A percentile compares a stretch with the other conserved stretches of the same genome.
phyloP scores from a whole-genome alignment of 2,329 filamentous ascomycete genomes.

The Aspergillus floridensis region DNA sequence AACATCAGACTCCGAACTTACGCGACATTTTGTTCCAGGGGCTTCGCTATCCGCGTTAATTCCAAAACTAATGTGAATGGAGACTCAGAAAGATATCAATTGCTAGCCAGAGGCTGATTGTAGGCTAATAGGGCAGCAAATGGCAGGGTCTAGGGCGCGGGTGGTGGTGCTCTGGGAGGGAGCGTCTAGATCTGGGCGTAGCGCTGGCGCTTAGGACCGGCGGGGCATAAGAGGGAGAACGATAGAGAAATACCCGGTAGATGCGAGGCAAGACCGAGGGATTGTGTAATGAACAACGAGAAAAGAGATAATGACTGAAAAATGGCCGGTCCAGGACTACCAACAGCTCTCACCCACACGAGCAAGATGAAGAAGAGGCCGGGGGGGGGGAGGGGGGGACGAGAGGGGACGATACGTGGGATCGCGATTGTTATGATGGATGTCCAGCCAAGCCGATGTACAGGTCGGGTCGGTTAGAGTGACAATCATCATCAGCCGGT shows the following conservation, averaged over 20 bases:
- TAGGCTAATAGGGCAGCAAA: constrained; percentile 3
- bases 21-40: constrained; percentile 35
- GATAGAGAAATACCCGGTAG: constrained; percentile 6
- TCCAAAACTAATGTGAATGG: background rate
- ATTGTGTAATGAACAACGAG: constrained; percentile 1
- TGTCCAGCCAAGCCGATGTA: constrained; percentile 12
- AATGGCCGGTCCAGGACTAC: constrained; percentile 14
- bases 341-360: constrained; percentile 12
- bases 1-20: constrained; percentile 29
- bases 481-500: constrained; percentile 11
- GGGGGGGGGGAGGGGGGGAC: background rate
- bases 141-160: constrained; percentile 3
- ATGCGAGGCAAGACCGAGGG: constrained; percentile 1
- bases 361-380: constrained; percentile 6
- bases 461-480: constrained; percentile 8
- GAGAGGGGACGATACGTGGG: constrained; percentile 5
- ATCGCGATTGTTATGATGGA: constrained; percentile 18
- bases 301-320: constrained; percentile 10
- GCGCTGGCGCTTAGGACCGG: constrained; percentile 41
- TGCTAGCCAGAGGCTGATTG: background rate
- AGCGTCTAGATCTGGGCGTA: constrained; percentile 22
- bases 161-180: constrained; percentile 12
- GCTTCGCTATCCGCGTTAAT: constrained; percentile 8
- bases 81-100: constrained; percentile 15
- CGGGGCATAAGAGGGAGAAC: constrained; percentile 31